Percentiles rank a stretch among this genome's conserved stretches.
These are phyloP conservation scores for Cercospora sesami DNA, from an alignment of 2,329 filamentous ascomycete genomes.

Conservation along the genomic window DNA sequence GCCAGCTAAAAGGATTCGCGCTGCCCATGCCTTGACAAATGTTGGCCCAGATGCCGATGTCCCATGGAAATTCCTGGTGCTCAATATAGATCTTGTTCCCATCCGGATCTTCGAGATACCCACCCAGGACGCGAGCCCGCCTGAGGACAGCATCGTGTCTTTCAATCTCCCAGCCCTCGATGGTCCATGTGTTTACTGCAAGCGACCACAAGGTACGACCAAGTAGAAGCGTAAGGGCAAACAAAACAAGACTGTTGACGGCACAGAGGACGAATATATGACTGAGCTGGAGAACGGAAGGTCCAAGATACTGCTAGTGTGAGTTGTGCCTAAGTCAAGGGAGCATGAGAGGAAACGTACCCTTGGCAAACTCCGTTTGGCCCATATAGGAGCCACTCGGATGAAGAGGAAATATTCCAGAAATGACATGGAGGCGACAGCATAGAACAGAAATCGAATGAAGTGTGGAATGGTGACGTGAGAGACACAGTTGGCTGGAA, in stretches of 20 bases:
- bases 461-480: slow-evolving; percentile 81
- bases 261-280: slow-evolving; percentile 62
- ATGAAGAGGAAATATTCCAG: slow-evolving; percentile 62
- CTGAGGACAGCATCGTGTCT: slow-evolving; percentile 49
- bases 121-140: slow-evolving; percentile 53
- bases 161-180: slow-evolving; percentile 71
- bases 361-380: slow-evolving; percentile 64
- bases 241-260: slow-evolving; percentile 59
- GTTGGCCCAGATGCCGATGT: slow-evolving; percentile 73
- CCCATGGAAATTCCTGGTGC: slow-evolving; percentile 77
- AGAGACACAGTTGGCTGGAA: slow-evolving; percentile 69
- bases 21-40: slow-evolving; percentile 75
- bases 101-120: slow-evolving; percentile 58
- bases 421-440: slow-evolving; percentile 63
- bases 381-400: slow-evolving; percentile 63
- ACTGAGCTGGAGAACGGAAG: slow-evolving; percentile 58
- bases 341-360: slow-evolving; percentile 42
- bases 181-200: slow-evolving; percentile 71
- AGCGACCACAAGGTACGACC: slow-evolving; percentile 63
- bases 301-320: slow-evolving; percentile 64
- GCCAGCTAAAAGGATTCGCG: slow-evolving; percentile 64
- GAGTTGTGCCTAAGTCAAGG: background rate
- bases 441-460: slow-evolving; percentile 71
- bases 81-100: slow-evolving; percentile 57
- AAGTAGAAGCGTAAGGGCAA: slow-evolving; percentile 66